Conservation (phyloP, 2,329 filamentous ascomycete genomes). For the Zopfia rhizophila region DNA sequence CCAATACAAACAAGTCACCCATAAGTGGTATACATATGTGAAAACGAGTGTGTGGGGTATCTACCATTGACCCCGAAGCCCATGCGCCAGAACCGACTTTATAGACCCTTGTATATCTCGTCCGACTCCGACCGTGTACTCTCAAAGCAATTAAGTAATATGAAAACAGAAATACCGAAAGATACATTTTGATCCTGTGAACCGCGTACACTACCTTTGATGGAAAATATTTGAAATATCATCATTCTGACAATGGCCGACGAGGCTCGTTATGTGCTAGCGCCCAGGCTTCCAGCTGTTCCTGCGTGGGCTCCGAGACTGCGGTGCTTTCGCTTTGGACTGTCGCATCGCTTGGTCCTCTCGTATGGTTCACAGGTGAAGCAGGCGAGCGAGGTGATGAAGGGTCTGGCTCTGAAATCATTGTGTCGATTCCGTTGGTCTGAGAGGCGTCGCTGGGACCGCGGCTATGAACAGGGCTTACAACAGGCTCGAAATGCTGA, state of each 20-base stretch:
- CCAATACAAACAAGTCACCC: no score
- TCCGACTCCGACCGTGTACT: no score
- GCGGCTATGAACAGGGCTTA: constrained; percentile 29
- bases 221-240: no score
- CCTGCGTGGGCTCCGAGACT: constrained; percentile 46
- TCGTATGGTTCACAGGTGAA: no score
- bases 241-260: constrained; percentile 27
- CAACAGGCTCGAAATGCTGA: constrained; percentile 25
- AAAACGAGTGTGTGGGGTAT: constrained; percentile 12
- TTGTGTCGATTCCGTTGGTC: constrained; percentile 44
- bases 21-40: constrained; percentile 2
- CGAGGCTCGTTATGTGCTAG: constrained; percentile 18
- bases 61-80: no score
- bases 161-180: no score
- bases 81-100: no score
- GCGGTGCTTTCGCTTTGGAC: constrained; percentile 46
- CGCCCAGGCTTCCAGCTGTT: constrained; percentile 43
- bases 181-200: no score
- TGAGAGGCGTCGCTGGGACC: constrained; percentile 39
- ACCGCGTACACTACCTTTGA: no score
- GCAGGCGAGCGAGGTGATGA: no score
- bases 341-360: constrained; percentile 45
- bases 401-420: constrained; percentile 20
- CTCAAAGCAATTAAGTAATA: no score
- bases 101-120: no score